phyloP scores from a whole-genome alignment of 768 basidiomycete genomes.

The Tricholoma terreum region DNA sequence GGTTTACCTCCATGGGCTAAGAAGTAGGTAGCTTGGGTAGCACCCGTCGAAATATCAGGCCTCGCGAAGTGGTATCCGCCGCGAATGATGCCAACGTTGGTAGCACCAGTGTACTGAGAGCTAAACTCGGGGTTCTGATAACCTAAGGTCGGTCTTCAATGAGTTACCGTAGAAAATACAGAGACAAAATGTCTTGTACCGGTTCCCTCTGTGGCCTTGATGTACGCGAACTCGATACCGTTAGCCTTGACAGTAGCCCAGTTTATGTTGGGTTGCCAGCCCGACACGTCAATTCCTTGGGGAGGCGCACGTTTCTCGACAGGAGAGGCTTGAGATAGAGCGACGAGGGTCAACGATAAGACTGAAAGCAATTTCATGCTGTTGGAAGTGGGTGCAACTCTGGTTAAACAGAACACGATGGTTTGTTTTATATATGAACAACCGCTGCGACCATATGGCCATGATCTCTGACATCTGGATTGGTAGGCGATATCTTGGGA shows the following conservation, averaged over 20 bases:
- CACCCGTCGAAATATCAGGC: constrained; percentile 51
- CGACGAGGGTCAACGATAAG: constrained; percentile 13
- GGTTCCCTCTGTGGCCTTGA: constrained; percentile 60
- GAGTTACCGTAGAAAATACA: no score
- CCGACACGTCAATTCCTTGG: constrained; percentile 55
- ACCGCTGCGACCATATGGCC: no score
- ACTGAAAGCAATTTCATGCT: constrained; percentile 17
- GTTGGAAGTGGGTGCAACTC: not conserved
- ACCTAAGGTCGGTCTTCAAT: constrained; percentile 13
- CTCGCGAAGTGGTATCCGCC: constrained; percentile 46
- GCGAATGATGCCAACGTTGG: constrained; percentile 52
- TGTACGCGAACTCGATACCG: constrained; percentile 54
- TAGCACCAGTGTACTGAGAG: constrained; percentile 53
- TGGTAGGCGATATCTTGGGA: no score
- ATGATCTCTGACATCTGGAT: no score
- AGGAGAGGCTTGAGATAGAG: constrained; percentile 6
- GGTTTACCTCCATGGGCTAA: constrained; percentile 51
- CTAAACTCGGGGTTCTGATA: constrained; percentile 44
- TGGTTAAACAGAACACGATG: not conserved
- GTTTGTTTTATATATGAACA: no score
- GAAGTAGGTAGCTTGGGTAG: constrained; percentile 58
- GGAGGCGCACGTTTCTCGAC: constrained; percentile 34
- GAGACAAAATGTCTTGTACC: constrained; percentile 5
- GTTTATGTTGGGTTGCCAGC: constrained; percentile 45
- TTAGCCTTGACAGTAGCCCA: constrained; percentile 50